A percentile compares a stretch with the other conserved stretches of the same genome.
Evolutionary conservation across 371 early-diverging fungal species (phyloP).

Genomic region (Sanchytrium tribonematis): DNA sequence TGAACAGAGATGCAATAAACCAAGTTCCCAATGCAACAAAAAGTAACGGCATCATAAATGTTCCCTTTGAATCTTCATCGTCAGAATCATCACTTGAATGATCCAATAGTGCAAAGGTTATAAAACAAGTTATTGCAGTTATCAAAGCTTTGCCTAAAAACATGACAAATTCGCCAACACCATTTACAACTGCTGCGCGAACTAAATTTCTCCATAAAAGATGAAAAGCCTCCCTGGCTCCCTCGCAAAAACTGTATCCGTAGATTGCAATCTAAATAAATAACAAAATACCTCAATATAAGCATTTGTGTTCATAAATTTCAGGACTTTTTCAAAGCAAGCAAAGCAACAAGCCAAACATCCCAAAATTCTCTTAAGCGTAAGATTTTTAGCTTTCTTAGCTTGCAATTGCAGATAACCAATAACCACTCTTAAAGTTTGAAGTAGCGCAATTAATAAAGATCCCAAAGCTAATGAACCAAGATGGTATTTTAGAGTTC

Average conservation of each 20-base stretch:
- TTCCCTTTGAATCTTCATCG: background rate
- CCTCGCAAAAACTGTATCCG: conserved; percentile 19
- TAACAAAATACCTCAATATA: conserved; percentile 12
- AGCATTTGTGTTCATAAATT: conserved; percentile 24
- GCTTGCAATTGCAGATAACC: conserved; percentile 7
- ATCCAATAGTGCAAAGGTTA: background rate
- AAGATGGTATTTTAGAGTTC: conserved; percentile 19
- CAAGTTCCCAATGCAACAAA: conserved; percentile 7
- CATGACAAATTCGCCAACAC: conserved; percentile 5
- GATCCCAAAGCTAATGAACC: conserved; percentile 22
- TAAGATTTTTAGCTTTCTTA: conserved; percentile 7
- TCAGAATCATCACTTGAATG: background rate
- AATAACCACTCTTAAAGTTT: conserved; percentile 14
- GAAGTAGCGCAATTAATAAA: conserved; percentile 18
- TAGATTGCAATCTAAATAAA: conserved; percentile 14
- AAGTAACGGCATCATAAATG: background rate
- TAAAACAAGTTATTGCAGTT: conserved; percentile 3
- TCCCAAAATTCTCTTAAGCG: conserved; percentile 10
- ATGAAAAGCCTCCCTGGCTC: conserved; percentile 12
- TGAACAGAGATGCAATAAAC: conserved; percentile 15
- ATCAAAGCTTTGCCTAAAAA: conserved; percentile 7
- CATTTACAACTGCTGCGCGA: conserved; percentile 6
- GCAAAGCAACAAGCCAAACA: conserved; percentile 20
- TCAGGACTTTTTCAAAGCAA: conserved; percentile 14
- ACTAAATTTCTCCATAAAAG: conserved; percentile 6